These are phyloP conservation scores for Candida adriatica DNA, from an alignment of 805 yeast species.

Conservation along the genomic window DNA sequence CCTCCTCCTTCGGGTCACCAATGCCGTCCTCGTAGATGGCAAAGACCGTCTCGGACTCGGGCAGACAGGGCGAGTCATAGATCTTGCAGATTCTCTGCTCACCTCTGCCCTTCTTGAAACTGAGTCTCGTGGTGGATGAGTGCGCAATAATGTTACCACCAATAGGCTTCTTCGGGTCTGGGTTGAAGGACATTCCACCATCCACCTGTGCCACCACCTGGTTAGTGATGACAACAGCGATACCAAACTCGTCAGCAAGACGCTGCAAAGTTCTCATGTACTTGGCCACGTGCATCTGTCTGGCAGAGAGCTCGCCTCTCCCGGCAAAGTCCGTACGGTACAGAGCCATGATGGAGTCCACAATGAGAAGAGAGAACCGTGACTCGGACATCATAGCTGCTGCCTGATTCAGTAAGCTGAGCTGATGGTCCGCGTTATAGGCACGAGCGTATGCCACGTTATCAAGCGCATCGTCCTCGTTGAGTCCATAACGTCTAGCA, in stretches of 20 bases:
- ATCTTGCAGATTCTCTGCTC: constrained; percentile 92
- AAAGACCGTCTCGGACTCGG: constrained; percentile 91
- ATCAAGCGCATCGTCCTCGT: constrained; percentile 90
- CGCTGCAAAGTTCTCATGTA: constrained; percentile 88
- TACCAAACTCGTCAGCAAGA: constrained; percentile 95
- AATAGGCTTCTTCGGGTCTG: constrained; percentile 97
- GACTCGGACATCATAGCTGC: constrained; percentile 96
- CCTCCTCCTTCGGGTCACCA: constrained; percentile 81
- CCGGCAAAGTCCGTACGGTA: constrained; percentile 94
- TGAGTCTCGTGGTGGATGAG: constrained; percentile 88
- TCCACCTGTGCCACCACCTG: constrained; percentile 98
- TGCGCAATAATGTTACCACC: constrained; percentile 98
- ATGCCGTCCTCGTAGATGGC: constrained; percentile 96
- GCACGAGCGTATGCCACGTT: constrained; percentile 98
- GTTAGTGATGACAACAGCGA: constrained; percentile 91
- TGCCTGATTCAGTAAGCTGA: constrained; percentile 79
- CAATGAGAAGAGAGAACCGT: constrained; percentile 80
- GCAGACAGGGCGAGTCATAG: constrained; percentile 93
- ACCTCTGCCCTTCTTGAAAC: constrained; percentile 84
- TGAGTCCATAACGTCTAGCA: constrained; percentile 85
- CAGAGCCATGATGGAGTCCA: constrained; percentile 96
- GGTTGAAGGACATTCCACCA: constrained; percentile 73
- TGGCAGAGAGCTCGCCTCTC: constrained; percentile 89
- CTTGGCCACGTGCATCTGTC: constrained; percentile 91
- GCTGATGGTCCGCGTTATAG: constrained; percentile 93